phyloP scores from a whole-genome alignment of 352 stramenopile genomes.

The Pythium sukuiense region DNA sequence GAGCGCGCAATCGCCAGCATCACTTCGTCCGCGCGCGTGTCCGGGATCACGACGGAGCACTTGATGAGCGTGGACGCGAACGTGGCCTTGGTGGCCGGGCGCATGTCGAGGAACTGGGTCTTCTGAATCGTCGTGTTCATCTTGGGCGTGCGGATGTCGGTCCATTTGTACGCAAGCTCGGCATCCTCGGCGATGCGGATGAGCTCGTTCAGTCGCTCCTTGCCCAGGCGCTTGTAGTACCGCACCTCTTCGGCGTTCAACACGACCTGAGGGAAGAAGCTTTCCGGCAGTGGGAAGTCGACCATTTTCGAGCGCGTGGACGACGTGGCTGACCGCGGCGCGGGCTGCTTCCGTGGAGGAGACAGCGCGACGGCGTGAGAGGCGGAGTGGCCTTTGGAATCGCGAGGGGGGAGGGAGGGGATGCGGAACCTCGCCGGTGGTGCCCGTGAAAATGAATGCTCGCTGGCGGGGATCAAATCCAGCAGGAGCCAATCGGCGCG shows the following conservation, averaged over 20 bases:
- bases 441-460: conserved; percentile 7
- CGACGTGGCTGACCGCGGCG: not conserved
- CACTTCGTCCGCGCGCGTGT: conserved; percentile 57
- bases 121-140: conserved; percentile 38
- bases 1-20: conserved; percentile 51
- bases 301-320: conserved; percentile 29
- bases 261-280: conserved; percentile 82
- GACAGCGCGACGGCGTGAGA: conserved; percentile 3
- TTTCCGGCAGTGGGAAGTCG: conserved; percentile 72
- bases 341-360: not conserved
- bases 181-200: conserved; percentile 79
- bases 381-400: conserved; percentile 9
- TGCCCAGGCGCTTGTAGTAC: conserved; percentile 76
- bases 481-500: conserved; percentile 10
- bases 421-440: not conserved
- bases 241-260: conserved; percentile 66
- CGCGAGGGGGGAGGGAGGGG: not conserved
- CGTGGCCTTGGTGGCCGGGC: conserved; percentile 39
- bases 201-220: conserved; percentile 70
- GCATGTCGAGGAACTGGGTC: conserved; percentile 71
- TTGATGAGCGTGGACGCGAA: conserved; percentile 66
- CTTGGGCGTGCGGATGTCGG: conserved; percentile 27
- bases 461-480: not conserved
- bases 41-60: conserved; percentile 49
- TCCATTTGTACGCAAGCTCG: conserved; percentile 79